phyloP scores from a whole-genome alignment of 192 early-diverging fungal genomes.

The Bifiguratus adelaidae region DNA sequence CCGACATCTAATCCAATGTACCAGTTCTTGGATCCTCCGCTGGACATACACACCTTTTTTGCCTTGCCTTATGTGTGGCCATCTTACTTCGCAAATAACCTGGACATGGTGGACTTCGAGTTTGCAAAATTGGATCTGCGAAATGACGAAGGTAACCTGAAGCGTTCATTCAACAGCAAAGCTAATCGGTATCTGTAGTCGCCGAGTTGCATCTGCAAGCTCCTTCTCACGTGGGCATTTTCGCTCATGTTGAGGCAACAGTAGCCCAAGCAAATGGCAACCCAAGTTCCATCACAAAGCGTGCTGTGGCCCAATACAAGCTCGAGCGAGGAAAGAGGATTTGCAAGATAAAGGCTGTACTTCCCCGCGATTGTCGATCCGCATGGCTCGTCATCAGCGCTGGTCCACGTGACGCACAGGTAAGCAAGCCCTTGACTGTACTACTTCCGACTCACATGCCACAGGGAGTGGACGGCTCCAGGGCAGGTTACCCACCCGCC shows the following conservation, averaged over 20 bases:
- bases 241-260: slow-evolving; percentile 3
- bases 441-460: not conserved
- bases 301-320: slow-evolving; percentile 14
- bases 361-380: slow-evolving; percentile 16
- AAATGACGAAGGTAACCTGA: slow-evolving; percentile 19
- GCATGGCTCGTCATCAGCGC: slow-evolving; percentile 31
- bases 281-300: not conserved
- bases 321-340: slow-evolving; percentile 12
- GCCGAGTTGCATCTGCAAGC: slow-evolving; percentile 3
- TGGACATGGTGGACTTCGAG: slow-evolving; percentile 22
- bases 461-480: slow-evolving; percentile 10
- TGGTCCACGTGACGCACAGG: slow-evolving; percentile 16
- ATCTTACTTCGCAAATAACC: slow-evolving; percentile 24
- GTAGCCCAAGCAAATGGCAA: not conserved
- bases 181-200: not conserved
- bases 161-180: slow-evolving; percentile 7
- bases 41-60: slow-evolving; percentile 22
- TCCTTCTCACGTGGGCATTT: not conserved
- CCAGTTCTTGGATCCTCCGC: slow-evolving; percentile 26
- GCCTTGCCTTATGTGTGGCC: slow-evolving; percentile 28
- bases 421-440: not conserved
- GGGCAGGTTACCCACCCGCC: slow-evolving; percentile 21
- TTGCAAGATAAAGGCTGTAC: slow-evolving; percentile 37
- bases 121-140: slow-evolving; percentile 8
- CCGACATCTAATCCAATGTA: slow-evolving; percentile 16